Evolutionary conservation across 352 stramenopile species (phyloP), one percentile per base, ranked within the genome.

Genomic region (Blastocystis sp.): DNA sequence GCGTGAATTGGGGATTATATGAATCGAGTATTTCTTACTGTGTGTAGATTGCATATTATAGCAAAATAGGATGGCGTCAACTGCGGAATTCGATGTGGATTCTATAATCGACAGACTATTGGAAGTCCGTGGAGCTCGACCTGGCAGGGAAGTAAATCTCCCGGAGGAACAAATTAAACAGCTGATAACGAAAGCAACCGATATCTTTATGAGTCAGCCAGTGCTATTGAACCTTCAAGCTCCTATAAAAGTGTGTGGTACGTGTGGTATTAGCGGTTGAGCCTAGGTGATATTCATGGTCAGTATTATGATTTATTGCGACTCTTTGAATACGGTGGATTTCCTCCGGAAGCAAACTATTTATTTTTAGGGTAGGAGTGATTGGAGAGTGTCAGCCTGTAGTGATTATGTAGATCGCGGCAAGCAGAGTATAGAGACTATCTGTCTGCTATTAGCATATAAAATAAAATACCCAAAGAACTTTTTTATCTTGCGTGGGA

Each of bases 171-270:
- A 98, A 91, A 98, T 99, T 87, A 96, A 96, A 61, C 96, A 96
- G 87, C 93, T 99, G n/a, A 99, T 97, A 89, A 92, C 98, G 37
- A 95, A 97, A 66, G 94, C 95, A 75, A 93, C 96, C 79, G 96
- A 99, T 91, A 94, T 99, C 64, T 97, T 99, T 90, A 97, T 99
- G 87, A 93, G 93, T 47, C 97, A 99, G 91, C 97, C 97, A 5
- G 98, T 99, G 91, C 93, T 99, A 59, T 90, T 99, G 64, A 97
- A 99, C 92, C 93, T 99, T 26, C 97, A 99, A 92, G 97, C 97
- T 47, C 97, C 97, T 6, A 98, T 98, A 88, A 98, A 98, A 91
- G 97, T 98, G 62, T 98, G 96, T 91, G 96, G 96, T 95, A 88
- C 55, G 56, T 91, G 47, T 59, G 62, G 0, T 18, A 9, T 13